Conservation (phyloP, 2,329 filamentous ascomycete species). For the Eurotiales sp. region DNA sequence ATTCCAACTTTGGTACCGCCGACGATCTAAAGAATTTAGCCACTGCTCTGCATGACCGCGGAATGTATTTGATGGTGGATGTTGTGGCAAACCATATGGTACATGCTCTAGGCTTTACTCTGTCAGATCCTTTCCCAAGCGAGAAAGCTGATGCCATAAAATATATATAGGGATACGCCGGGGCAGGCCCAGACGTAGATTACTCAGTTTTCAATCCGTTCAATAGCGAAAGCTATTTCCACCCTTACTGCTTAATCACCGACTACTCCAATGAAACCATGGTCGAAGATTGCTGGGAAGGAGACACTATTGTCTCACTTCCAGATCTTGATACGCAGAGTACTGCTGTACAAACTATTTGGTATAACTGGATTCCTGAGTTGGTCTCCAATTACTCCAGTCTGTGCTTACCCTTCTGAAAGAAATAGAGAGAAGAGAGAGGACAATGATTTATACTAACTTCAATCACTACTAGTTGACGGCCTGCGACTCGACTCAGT, state of each 20-base stretch:
- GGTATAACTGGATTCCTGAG: constrained; percentile 56
- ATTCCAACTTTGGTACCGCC: constrained; percentile 56
- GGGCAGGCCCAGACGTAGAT: constrained; percentile 47
- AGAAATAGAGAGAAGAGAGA: not conserved
- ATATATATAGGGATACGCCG: constrained; percentile 39
- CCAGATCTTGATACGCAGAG: constrained; percentile 60
- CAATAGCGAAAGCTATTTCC: constrained; percentile 57
- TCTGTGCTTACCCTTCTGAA: constrained; percentile 49
- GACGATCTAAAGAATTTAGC: constrained; percentile 58
- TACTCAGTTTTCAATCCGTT: constrained; percentile 54
- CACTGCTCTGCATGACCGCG: constrained; percentile 51
- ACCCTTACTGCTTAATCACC: constrained; percentile 53
- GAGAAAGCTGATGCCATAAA: not conserved
- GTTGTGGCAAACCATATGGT: constrained; percentile 57
- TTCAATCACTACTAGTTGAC: constrained; percentile 40
- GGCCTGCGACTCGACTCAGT: constrained; percentile 52
- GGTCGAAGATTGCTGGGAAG: constrained; percentile 51
- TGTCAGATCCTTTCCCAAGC: no score
- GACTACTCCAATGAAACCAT: constrained; percentile 52
- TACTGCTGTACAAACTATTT: constrained; percentile 46
- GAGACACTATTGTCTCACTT: constrained; percentile 53
- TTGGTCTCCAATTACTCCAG: constrained; percentile 60
- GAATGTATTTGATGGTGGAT: constrained; percentile 62
- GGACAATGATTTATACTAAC: not conserved
- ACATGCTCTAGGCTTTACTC: not conserved